These are phyloP conservation scores for Colletotrichum sp. DNA, from an alignment of 2,329 filamentous ascomycete genomes.

Conservation along the genomic window DNA sequence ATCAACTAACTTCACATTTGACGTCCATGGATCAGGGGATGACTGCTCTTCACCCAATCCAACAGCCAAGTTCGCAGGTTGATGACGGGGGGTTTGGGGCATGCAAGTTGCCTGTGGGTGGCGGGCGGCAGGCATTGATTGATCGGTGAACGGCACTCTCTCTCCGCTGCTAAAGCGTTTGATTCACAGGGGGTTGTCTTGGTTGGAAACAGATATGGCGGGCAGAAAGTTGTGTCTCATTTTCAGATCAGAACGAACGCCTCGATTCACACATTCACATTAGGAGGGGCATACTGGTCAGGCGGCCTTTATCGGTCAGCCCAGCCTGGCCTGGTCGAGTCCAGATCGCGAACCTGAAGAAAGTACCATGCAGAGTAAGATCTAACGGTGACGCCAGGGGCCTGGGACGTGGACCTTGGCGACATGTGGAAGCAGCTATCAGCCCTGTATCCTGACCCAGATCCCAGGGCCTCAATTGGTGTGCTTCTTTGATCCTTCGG, in stretches of 20 bases:
- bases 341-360: background rate
- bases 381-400: constrained; percentile 8
- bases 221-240: background rate
- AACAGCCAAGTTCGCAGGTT: background rate
- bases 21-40: constrained; percentile 11
- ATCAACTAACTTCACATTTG: background rate
- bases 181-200: background rate
- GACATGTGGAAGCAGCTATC: background rate
- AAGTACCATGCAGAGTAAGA: constrained; percentile 8
- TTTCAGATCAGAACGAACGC: background rate
- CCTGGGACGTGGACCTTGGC: background rate
- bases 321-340: background rate
- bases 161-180: background rate
- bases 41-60: background rate
- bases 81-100: background rate
- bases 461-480: background rate
- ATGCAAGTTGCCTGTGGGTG: background rate
- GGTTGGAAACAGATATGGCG: background rate
- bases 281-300: background rate
- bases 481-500: background rate
- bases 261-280: background rate
- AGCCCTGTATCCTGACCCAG: constrained; percentile 12
- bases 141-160: background rate
- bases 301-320: background rate
- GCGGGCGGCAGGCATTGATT: background rate